Conservation (phyloP, 257 asterid genomes). For the Solanum verrucosum region DNA sequence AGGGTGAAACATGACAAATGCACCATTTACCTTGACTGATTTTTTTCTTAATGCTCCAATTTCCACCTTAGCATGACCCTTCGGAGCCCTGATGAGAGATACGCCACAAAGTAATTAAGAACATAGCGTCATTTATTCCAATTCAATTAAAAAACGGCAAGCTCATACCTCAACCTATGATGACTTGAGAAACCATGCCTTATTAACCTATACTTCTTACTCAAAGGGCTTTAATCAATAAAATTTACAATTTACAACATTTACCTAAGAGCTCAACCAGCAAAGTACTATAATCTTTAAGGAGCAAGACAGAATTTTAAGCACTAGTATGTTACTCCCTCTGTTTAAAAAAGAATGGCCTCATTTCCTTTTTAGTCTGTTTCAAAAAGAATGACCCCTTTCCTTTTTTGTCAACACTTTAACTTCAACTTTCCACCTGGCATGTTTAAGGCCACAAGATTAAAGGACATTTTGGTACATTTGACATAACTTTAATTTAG, state of each 20-base stretch:
- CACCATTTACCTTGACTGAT: constrained; percentile 45
- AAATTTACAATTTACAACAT: neutral
- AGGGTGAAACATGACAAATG: neutral
- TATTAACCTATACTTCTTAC: neutral
- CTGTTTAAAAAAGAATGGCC: neutral
- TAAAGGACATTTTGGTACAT: neutral
- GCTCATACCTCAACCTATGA: neutral
- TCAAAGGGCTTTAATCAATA: neutral
- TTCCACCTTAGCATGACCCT: constrained; percentile 35
- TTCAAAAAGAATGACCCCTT: neutral
- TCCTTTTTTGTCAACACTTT: neutral
- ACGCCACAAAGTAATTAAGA: constrained; percentile 4
- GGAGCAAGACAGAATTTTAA: neutral
- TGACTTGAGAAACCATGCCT: neutral
- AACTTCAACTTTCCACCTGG: neutral
- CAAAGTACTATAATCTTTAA: neutral
- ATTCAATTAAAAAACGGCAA: neutral
- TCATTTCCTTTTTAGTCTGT: neutral
- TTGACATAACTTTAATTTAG: neutral
- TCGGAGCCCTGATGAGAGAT: constrained; percentile 44
- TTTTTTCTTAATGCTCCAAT: constrained; percentile 31
- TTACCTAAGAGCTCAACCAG: neutral
- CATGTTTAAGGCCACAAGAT: neutral
- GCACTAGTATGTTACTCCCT: neutral
- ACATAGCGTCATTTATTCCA: neutral